Percentiles rank a stretch among this genome's conserved stretches.
These are phyloP conservation scores for Anthostomella pinea DNA, from an alignment of 2,329 filamentous ascomycete species.

Conservation along the genomic window DNA sequence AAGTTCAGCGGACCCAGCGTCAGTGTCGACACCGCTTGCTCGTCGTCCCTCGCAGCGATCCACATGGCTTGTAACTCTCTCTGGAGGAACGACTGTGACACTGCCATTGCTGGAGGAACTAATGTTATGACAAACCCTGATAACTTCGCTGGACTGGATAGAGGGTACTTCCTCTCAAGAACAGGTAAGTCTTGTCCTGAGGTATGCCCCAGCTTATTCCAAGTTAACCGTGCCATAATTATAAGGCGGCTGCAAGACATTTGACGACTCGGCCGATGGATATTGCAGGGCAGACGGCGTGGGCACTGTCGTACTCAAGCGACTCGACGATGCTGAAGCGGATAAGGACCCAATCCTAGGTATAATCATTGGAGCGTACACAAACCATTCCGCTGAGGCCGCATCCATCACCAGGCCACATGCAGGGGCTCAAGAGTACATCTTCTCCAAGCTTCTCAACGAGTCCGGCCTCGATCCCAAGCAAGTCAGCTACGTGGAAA, in stretches of 20 bases:
- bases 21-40: slow-evolving; percentile 32
- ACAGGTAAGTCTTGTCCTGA: too few relatives aligned
- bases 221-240: too few relatives aligned
- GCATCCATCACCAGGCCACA: slow-evolving; percentile 72
- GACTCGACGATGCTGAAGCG: slow-evolving; percentile 35
- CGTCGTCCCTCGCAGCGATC: slow-evolving; percentile 24
- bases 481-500: slow-evolving; percentile 62
- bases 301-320: slow-evolving; percentile 22
- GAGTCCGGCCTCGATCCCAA: slow-evolving; percentile 53
- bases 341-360: slow-evolving; percentile 42
- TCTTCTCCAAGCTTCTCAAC: slow-evolving; percentile 57
- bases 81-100: slow-evolving; percentile 61
- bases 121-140: slow-evolving; percentile 65
- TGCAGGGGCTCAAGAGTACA: slow-evolving; percentile 56
- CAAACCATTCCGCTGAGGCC: slow-evolving; percentile 70
- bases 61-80: slow-evolving; percentile 52
- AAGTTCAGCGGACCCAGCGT: slow-evolving; percentile 32
- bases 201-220: too few relatives aligned
- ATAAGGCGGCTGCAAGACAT: slow-evolving; percentile 51
- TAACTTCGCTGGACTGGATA: slow-evolving; percentile 59
- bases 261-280: slow-evolving; percentile 44
- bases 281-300: slow-evolving; percentile 35
- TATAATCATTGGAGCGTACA: slow-evolving; percentile 49
- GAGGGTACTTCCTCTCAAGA: slow-evolving; percentile 59
- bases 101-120: slow-evolving; percentile 59